Base-by-base conservation (phyloP, 305 asterid species). In the Nicotiana rustica region DNA sequence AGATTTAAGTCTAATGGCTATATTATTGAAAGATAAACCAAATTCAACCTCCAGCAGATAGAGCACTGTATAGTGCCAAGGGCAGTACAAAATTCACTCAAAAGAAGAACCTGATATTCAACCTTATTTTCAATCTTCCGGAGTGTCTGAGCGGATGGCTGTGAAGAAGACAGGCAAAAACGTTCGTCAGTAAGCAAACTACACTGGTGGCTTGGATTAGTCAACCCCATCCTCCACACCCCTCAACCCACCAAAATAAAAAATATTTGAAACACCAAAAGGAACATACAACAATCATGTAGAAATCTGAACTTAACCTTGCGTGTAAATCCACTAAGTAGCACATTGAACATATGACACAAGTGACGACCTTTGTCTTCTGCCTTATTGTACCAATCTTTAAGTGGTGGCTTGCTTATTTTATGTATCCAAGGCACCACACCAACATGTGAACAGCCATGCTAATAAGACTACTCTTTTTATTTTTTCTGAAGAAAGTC, bases 81-180 rank as follows among this genome's bases (percentile, higher is more conserved):
- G 67, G 82, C 81, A 85, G 67, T 81, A 76, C 56, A 75, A 49
- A 52, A 29, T 55, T 10, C 78, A 71, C 38, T 19, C 78, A 84
- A 78, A 66, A 25, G 56, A 66, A 77, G 47, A 61, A 77, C 36
- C 73, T 82, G 83, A 41, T 62, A 83, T 83, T 15, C 19, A 79
- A 18, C 81, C 49, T 76, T 84, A 76, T 76, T 76, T 83, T 93
- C 91, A 93, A n/a, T 75, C 66, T 85, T 86, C 93, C 12, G 89
- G 85, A 56, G 89, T 29, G 79, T 94, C 98, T 1, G 97, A 60
- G 87, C 93, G 97, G 38, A 85, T 17, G 70, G 91, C 97, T 93
- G 97, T 79, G 79, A 82, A 84, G 85, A 81, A 82, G 81, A 66
- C 21, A 56, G 61, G 56, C 18, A 61, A 77, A 75, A 4, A 65